A percentile compares a stretch with the other conserved stretches of the same genome.
phyloP scores from a whole-genome alignment of 1,139 yeast species.

The Meyerozyma smithsonii region DNA sequence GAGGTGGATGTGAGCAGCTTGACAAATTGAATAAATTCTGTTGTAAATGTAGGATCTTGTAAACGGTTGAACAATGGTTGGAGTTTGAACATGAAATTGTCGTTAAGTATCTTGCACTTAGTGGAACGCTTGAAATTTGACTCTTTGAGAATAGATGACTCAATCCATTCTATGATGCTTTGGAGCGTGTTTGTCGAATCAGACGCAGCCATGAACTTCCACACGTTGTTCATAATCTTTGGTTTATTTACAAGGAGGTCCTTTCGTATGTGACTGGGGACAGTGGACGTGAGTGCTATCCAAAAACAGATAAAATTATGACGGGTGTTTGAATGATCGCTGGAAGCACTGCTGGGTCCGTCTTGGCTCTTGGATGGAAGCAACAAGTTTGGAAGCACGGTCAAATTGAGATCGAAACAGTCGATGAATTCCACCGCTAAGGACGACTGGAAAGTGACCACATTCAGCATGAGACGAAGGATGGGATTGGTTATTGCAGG shows the following conservation, averaged over 20 bases:
- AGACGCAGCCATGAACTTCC: slow-evolving; percentile 53
- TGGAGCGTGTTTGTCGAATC: slow-evolving; percentile 45
- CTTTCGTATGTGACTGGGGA: slow-evolving; percentile 52
- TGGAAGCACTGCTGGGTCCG: slow-evolving; percentile 19
- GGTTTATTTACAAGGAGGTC: slow-evolving; percentile 56
- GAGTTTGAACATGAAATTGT: slow-evolving; percentile 61
- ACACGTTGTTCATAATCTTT: slow-evolving; percentile 57
- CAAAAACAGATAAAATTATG: slow-evolving; percentile 57
- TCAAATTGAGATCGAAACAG: slow-evolving; percentile 62
- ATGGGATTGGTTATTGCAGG: slow-evolving; percentile 61
- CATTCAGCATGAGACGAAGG: slow-evolving; percentile 48
- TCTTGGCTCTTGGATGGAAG: slow-evolving; percentile 43
- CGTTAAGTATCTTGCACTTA: slow-evolving; percentile 75
- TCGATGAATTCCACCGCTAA: slow-evolving; percentile 56
- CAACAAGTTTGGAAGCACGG: slow-evolving; percentile 59
- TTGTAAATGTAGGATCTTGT: slow-evolving; percentile 18
- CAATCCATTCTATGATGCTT: slow-evolving; percentile 45
- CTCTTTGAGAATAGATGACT: slow-evolving; percentile 52
- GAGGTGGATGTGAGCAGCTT: slow-evolving; percentile 41
- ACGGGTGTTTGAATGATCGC: slow-evolving; percentile 46
- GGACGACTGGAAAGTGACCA: slow-evolving; percentile 45
- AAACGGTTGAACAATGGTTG: slow-evolving; percentile 45
- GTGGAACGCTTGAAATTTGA: slow-evolving; percentile 58
- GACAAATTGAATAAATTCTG: slow-evolving; percentile 46
- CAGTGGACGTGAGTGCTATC: slow-evolving; percentile 44